Conservation (phyloP, 2,329 filamentous ascomycete species). For the Plectosphaerella plurivora region DNA sequence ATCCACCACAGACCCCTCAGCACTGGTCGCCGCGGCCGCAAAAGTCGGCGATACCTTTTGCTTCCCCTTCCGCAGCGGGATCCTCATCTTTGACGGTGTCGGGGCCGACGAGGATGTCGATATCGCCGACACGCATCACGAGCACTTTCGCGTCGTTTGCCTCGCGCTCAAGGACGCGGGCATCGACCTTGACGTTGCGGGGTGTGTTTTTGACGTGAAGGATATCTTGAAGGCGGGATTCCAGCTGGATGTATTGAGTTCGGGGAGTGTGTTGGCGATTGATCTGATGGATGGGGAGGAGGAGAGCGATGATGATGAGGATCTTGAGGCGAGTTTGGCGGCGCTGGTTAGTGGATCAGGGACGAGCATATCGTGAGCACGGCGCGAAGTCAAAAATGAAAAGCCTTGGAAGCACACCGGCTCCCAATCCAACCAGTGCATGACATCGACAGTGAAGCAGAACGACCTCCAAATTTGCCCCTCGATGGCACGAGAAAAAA, state of each 20-base stretch:
- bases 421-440: too few species aligned
- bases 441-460: too few species aligned
- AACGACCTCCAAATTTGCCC: too few species aligned
- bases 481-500: too few species aligned
- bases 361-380: too few species aligned
- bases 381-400: too few species aligned
- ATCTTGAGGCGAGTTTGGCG: neutral
- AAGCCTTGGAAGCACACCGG: too few species aligned
- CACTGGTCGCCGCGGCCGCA: slow-evolving; percentile 7
- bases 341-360: too few species aligned
- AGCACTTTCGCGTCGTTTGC: slow-evolving; percentile 16
- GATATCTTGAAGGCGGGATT: slow-evolving; percentile 14
- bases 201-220: slow-evolving; percentile 13
- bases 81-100: slow-evolving; percentile 13
- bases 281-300: slow-evolving; percentile 14
- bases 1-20: slow-evolving; percentile 8
- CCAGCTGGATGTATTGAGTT: slow-evolving; percentile 15
- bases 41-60: slow-evolving; percentile 9
- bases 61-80: slow-evolving; percentile 10
- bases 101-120: slow-evolving; percentile 5
- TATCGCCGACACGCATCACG: slow-evolving; percentile 13
- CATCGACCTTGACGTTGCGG: slow-evolving; percentile 15
- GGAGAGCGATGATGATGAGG: slow-evolving; percentile 10
- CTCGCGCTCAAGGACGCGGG: slow-evolving; percentile 15
- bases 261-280: slow-evolving; percentile 14